Evolutionary conservation across 2,329 filamentous ascomycete genomes (phyloP).

Genomic region (Talaromyces funiculosus): DNA sequence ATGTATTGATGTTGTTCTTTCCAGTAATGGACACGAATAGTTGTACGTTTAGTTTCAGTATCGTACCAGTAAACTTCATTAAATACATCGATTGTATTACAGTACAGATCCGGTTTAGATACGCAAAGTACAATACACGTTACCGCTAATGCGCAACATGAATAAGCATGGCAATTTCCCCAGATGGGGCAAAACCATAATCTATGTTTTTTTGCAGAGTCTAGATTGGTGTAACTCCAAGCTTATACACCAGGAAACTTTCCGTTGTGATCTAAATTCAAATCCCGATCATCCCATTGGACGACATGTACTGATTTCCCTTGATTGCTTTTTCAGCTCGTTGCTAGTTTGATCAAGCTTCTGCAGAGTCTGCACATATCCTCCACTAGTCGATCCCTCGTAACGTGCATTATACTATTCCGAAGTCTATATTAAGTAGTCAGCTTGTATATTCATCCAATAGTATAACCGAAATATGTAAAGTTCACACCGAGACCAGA

Average conservation of each 20-base stretch:
- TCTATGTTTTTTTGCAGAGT: not conserved
- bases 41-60: not conserved
- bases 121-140: not conserved
- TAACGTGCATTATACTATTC: not conserved
- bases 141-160: conserved; percentile 5
- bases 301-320: not conserved
- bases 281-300: not conserved
- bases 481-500: not conserved
- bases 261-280: not conserved
- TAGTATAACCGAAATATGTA: not conserved
- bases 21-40: not conserved
- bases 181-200: not conserved
- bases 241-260: not conserved
- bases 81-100: not conserved
- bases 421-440: not conserved
- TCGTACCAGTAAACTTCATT: not conserved
- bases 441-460: not conserved
- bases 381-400: not conserved
- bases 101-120: not conserved
- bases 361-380: not conserved
- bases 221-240: not conserved
- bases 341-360: not conserved
- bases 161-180: conserved; percentile 3
- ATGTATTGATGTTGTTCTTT: not conserved
- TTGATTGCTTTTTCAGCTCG: not conserved